These are phyloP conservation scores for Fraxinus ornus DNA, from an alignment of 305 asterid species.

Conservation along the genomic window DNA sequence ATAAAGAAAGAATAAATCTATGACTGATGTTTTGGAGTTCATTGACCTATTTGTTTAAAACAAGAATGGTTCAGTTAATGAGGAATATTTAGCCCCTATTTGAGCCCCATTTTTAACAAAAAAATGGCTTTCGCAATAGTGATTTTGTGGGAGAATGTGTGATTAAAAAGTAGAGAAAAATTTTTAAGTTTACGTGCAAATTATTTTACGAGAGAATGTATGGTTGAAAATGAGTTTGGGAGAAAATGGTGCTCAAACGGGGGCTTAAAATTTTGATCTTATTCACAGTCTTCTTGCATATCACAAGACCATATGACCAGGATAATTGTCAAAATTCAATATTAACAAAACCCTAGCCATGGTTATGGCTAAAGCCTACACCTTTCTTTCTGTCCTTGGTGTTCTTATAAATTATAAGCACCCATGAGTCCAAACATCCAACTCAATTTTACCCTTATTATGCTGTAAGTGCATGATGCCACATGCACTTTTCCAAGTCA, in stretches of 20 bases:
- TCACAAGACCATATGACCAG: not conserved
- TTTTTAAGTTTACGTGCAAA: too few species aligned
- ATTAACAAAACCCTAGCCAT: not conserved
- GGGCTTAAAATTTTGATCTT: not conserved
- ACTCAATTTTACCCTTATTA: not conserved
- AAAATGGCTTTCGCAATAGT: too few species aligned
- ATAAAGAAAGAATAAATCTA: not conserved
- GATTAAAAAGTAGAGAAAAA: too few species aligned
- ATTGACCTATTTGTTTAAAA: not conserved
- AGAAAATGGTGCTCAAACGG: too few species aligned
- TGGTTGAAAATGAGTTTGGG: too few species aligned
- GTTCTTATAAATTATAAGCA: not conserved
- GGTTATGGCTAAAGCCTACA: not conserved
- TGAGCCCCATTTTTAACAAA: too few species aligned
- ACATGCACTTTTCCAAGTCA: not conserved
- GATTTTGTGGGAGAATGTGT: too few species aligned
- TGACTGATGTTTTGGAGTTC: not conserved
- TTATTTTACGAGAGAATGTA: too few species aligned
- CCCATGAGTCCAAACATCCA: not conserved
- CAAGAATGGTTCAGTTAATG: not conserved
- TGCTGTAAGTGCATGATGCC: not conserved
- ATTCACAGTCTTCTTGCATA: not conserved
- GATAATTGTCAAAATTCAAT: not conserved
- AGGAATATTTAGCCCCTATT: not conserved
- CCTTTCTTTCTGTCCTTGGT: not conserved